Base-by-base conservation (phyloP, 2,329 filamentous ascomycete genomes). In the Tolypocladium endophyticum region DNA sequence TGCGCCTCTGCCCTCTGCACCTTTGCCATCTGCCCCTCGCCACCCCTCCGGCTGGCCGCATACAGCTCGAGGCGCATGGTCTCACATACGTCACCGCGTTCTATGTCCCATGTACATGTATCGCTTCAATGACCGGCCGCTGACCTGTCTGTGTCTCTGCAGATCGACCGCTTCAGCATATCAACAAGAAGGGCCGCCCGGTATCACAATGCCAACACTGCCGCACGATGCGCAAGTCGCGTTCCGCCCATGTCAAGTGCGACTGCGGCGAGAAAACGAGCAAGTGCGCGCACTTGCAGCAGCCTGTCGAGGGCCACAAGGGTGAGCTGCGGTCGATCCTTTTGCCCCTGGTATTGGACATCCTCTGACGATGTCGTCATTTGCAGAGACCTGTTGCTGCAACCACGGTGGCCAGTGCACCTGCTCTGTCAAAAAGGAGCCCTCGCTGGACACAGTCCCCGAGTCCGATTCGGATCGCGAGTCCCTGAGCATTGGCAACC, bases 191-290 rank as follows among this genome's bases (percentile, higher is more conserved):
- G 80, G 93, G 93, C 71, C 89, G 93, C 64, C 94, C 94, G 63
- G 92, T 97, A 68, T 96, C 94, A 69, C 94, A 99, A 87, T 99
- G 94, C 77, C 85, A 91, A 67, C 94, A 99, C 78, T 99, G 94
- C 78, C 93, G 94, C 74, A 86, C 89, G 66, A 88, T 96, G 81
- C 92, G 94, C 79, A 97, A 97, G 82, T 93, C 91, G 75, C 90
- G 94, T 69, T 88, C 92, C 61, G 90, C 93, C 65, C 94, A 97
- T 76, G 85, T 94, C 71, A 96, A 94, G 76, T 99, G 94, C 78
- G 92, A 97, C 76, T 99, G 94, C 76, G 92, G 91, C 73, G 90
- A 96, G 76, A 97, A 96, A 82, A 86, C 87, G 63, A 88, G 88
- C 79, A 84, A 84, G 72, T 87, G 85, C 73, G 75, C 81, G 61